Evolutionary conservation across 306 rosid genomes (phyloP).

Genomic region (Castanospermum australe): DNA sequence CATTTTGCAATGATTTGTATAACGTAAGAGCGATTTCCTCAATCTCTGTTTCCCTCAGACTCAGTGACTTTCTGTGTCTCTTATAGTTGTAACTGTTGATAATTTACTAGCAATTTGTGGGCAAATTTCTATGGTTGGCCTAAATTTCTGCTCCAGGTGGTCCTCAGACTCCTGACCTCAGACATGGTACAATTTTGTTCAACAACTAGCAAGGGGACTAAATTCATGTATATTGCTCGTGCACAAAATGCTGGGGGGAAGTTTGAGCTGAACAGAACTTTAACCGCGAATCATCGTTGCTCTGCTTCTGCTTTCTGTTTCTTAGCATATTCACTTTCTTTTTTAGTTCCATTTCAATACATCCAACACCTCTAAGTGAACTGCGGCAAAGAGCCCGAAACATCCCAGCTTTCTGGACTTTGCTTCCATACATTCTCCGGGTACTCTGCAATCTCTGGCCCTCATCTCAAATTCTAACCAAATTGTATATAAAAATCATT

Average conservation of each 20-base stretch:
- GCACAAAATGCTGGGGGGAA: no score
- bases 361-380: conserved; percentile 66
- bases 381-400: conserved; percentile 73
- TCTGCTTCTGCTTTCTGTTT: no score
- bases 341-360: conserved; percentile 80
- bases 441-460: conserved; percentile 72
- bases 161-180: neutral
- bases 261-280: no score
- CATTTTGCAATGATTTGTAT: neutral
- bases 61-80: no score
- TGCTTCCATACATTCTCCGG: conserved; percentile 59
- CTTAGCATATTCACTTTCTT: no score
- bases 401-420: conserved; percentile 76
- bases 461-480: conserved; percentile 72
- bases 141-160: neutral
- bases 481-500: no score
- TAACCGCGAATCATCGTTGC: no score
- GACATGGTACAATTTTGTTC: no score
- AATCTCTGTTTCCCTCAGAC: no score
- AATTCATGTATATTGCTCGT: no score
- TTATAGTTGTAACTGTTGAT: neutral
- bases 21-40: neutral
- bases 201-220: no score
- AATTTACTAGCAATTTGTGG: neutral
- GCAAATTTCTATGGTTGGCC: neutral